These are phyloP conservation scores for Phyllosticta ampelicida DNA, from an alignment of 2,329 filamentous ascomycete species.

Conservation along the genomic window DNA sequence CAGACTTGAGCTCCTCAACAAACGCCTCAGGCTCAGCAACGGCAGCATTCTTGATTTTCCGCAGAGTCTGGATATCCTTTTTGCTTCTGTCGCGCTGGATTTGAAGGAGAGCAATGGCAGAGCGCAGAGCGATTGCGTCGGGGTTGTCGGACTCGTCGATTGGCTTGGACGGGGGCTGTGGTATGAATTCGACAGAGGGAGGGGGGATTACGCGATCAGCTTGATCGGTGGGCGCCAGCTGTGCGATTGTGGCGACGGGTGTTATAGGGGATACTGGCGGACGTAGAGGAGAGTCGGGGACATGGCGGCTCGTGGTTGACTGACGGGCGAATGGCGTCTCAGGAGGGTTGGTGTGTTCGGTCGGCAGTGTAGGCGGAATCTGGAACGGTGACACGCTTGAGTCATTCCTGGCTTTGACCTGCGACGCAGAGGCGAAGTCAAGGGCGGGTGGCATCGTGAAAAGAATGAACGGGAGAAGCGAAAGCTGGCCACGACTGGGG, in stretches of 20 bases:
- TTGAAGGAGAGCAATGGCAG: constrained; percentile 77
- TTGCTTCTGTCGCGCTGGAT: constrained; percentile 71
- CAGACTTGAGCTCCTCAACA: constrained; percentile 53
- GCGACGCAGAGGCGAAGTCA: constrained; percentile 14
- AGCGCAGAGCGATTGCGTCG: constrained; percentile 77
- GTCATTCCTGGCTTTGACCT: constrained; percentile 15
- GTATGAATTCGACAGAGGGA: constrained; percentile 25
- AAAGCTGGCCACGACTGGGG: neutral
- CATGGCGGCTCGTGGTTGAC: constrained; percentile 2
- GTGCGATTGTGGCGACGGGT: constrained; percentile 24
- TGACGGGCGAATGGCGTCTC: constrained; percentile 4
- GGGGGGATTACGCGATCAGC: constrained; percentile 14
- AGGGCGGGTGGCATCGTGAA: constrained; percentile 26
- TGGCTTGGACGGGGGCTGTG: constrained; percentile 33
- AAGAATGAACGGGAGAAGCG: constrained; percentile 7
- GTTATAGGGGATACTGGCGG: constrained; percentile 32
- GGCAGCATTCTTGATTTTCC: constrained; percentile 59
- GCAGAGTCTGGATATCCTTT: constrained; percentile 61
- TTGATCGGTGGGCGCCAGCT: constrained; percentile 23
- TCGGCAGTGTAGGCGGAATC: constrained; percentile 1
- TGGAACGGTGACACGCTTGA: constrained; percentile 10
- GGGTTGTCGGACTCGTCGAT: constrained; percentile 52
- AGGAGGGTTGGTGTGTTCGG: neutral
- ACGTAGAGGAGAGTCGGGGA: constrained; percentile 9
- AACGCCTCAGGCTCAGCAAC: constrained; percentile 63